Percentiles rank a stretch among this genome's conserved stretches.
These are phyloP conservation scores for Epichloe aotearoae DNA, from an alignment of 2,329 filamentous ascomycete genomes.

Conservation along the genomic window DNA sequence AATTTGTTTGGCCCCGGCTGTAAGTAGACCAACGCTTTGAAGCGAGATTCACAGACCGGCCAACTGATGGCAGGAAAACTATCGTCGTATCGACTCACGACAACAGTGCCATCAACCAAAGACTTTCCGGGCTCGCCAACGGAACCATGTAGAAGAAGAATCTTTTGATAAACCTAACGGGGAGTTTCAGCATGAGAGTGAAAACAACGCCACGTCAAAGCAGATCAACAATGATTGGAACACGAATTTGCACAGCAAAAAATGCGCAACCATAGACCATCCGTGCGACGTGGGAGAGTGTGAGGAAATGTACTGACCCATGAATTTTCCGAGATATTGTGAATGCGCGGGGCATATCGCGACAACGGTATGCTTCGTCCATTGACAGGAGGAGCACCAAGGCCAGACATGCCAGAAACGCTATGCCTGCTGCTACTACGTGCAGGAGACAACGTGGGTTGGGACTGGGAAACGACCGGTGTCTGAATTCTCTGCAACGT, in stretches of 20 bases:
- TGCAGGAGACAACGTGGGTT: constrained; percentile 25
- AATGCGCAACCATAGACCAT: background rate
- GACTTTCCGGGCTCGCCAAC: constrained; percentile 60
- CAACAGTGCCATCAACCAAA: constrained; percentile 65
- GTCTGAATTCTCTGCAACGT: constrained; percentile 6
- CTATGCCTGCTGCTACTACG: constrained; percentile 45
- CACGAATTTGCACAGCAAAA: background rate
- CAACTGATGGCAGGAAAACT: constrained; percentile 70
- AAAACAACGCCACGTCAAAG: background rate
- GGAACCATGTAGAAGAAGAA: constrained; percentile 67
- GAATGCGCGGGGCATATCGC: constrained; percentile 65
- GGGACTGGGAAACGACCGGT: constrained; percentile 12
- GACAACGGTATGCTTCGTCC: constrained; percentile 53
- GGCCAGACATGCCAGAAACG: constrained; percentile 48
- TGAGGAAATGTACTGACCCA: constrained; percentile 49
- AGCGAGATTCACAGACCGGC: constrained; percentile 81
- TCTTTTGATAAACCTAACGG: constrained; percentile 78
- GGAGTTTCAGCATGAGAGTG: constrained; percentile 10
- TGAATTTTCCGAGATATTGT: constrained; percentile 67
- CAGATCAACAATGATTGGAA: background rate
- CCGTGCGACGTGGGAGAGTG: background rate
- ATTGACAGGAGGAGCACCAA: constrained; percentile 41
- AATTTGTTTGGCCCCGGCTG: constrained; percentile 80
- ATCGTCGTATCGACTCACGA: constrained; percentile 71
- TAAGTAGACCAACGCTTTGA: constrained; percentile 86